Conservation (phyloP, 768 basidiomycete genomes). For the Amanita thiersii region DNA sequence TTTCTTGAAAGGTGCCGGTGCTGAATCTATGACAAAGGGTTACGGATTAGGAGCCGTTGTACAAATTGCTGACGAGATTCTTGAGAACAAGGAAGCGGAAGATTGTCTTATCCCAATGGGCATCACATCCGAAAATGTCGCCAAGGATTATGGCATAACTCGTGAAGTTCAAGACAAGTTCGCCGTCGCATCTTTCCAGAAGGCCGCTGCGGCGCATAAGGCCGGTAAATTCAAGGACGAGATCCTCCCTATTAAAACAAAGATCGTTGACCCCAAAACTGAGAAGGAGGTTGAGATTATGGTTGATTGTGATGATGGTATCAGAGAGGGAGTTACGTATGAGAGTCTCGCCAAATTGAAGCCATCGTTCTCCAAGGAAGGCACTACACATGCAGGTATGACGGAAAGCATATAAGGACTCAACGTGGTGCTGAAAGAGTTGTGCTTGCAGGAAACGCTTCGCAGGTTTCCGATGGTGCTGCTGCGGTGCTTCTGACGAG, state of each 20-base stretch:
- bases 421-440: background rate
- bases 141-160: constrained; percentile 64
- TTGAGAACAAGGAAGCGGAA: constrained; percentile 57
- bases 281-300: constrained; percentile 57
- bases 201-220: constrained; percentile 74
- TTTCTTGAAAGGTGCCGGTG: constrained; percentile 56
- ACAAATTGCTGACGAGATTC: constrained; percentile 55
- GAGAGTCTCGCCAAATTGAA: constrained; percentile 76
- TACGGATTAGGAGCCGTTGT: constrained; percentile 53
- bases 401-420: constrained; percentile 1
- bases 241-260: constrained; percentile 74
- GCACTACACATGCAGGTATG: constrained; percentile 63
- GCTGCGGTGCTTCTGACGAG: constrained; percentile 82
- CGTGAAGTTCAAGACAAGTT: constrained; percentile 79
- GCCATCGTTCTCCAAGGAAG: constrained; percentile 75
- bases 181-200: constrained; percentile 77
- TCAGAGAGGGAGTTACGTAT: constrained; percentile 76
- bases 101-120: constrained; percentile 90
- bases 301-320: constrained; percentile 79
- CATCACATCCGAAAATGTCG: constrained; percentile 92
- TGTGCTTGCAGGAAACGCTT: constrained; percentile 53
- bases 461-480: constrained; percentile 89
- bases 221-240: constrained; percentile 77
- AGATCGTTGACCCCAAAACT: constrained; percentile 65
- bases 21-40: constrained; percentile 84